These are phyloP conservation scores for Thermothielavioides terrestris DNA, from an alignment of 495 filamentous ascomycete genomes.

Conservation along the genomic window DNA sequence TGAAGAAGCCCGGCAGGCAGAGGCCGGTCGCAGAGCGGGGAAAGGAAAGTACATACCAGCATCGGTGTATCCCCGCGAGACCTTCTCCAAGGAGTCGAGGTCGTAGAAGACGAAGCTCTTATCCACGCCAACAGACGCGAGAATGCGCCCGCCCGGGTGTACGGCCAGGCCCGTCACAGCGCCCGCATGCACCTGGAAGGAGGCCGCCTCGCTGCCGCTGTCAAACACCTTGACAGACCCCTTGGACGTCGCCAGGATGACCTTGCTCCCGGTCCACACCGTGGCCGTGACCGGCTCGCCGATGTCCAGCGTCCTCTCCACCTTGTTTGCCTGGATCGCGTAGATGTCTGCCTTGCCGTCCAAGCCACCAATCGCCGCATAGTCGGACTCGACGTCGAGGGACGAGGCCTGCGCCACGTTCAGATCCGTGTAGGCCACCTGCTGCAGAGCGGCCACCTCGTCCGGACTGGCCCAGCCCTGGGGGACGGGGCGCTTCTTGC, in stretches of 20 bases:
- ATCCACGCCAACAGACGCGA: slow-evolving; percentile 82
- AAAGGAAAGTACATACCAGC: slow-evolving; percentile 51
- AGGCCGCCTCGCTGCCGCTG: slow-evolving; percentile 52
- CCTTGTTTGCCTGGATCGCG: slow-evolving; percentile 60
- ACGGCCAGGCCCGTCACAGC: slow-evolving; percentile 65
- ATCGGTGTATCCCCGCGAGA: slow-evolving; percentile 73
- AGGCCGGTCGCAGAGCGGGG: neutral
- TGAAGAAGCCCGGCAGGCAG: too few species aligned
- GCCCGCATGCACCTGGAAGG: slow-evolving; percentile 71
- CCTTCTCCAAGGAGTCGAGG: slow-evolving; percentile 51
- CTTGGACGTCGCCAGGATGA: slow-evolving; percentile 61
- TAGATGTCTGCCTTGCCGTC: slow-evolving; percentile 74
- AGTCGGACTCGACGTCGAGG: slow-evolving; percentile 60
- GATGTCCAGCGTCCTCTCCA: slow-evolving; percentile 57
- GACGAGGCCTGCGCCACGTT: slow-evolving; percentile 50
- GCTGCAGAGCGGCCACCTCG: slow-evolving; percentile 57
- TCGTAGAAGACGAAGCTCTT: slow-evolving; percentile 94
- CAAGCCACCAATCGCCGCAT: slow-evolving; percentile 70
- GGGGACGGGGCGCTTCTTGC: slow-evolving; percentile 81
- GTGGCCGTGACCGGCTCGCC: slow-evolving; percentile 67
- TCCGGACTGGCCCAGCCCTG: slow-evolving; percentile 76
- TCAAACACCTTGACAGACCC: slow-evolving; percentile 76
- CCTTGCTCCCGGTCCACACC: slow-evolving; percentile 65
- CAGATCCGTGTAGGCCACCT: slow-evolving; percentile 55
- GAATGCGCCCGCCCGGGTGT: slow-evolving; percentile 75